A percentile compares a stretch with the other conserved stretches of the same genome.
phyloP scores from a whole-genome alignment of 2,329 filamentous ascomycete genomes.

The Hypomyces perniciosus region DNA sequence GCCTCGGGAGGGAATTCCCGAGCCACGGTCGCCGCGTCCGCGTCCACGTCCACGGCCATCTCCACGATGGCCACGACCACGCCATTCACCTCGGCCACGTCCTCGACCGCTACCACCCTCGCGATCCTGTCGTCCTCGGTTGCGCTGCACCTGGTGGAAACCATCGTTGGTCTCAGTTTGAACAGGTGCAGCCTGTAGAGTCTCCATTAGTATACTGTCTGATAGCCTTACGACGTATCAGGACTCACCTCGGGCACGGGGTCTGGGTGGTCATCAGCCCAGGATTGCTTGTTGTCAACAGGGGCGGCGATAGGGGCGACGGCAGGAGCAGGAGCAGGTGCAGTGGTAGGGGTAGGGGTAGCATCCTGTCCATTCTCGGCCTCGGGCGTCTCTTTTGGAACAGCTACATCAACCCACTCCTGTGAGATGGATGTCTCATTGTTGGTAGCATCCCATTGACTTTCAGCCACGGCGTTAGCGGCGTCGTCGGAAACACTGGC shows the following conservation, averaged over 20 bases:
- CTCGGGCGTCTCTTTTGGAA: slow-evolving; percentile 67
- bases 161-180: slow-evolving; percentile 51
- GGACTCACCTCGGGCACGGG: slow-evolving; percentile 37
- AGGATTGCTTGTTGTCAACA: slow-evolving; percentile 56
- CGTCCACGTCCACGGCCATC: slow-evolving; percentile 40
- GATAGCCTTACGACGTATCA: neutral
- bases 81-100: slow-evolving; percentile 42
- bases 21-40: slow-evolving; percentile 33
- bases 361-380: slow-evolving; percentile 60
- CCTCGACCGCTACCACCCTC: slow-evolving; percentile 41
- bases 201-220: slow-evolving; percentile 4
- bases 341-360: slow-evolving; percentile 30
- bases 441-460: slow-evolving; percentile 55
- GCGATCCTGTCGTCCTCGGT: slow-evolving; percentile 49
- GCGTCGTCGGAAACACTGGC: slow-evolving; percentile 46
- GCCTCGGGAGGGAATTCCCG: slow-evolving; percentile 28
- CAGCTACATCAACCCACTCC: slow-evolving; percentile 67
- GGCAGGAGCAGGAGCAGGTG: slow-evolving; percentile 19
- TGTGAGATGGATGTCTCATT: slow-evolving; percentile 41
- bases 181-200: slow-evolving; percentile 29
- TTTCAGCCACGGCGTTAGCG: slow-evolving; percentile 57
- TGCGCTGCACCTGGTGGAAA: slow-evolving; percentile 66
- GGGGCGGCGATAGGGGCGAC: slow-evolving; percentile 33
- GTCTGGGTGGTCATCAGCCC: slow-evolving; percentile 75
- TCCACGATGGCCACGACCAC: slow-evolving; percentile 47